A percentile compares a stretch with the other conserved stretches of the same genome.
These are phyloP conservation scores for Arthrinium phaeospermum DNA, from an alignment of 2,329 filamentous ascomycete species.

Conservation along the genomic window DNA sequence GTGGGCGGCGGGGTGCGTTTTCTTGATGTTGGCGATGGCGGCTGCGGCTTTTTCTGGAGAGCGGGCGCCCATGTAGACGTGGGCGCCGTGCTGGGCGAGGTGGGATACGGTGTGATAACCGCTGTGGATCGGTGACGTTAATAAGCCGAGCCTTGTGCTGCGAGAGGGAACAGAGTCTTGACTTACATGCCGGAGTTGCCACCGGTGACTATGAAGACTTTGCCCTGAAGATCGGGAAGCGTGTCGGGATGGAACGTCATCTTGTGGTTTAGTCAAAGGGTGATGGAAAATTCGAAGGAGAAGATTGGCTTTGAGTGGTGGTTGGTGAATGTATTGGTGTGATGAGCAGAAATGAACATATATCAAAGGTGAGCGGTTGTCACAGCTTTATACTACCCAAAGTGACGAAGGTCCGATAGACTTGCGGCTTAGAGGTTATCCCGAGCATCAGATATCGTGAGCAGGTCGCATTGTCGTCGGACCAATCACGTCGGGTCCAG, in stretches of 20 bases:
- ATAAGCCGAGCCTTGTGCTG: conserved; percentile 21
- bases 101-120: conserved; percentile 44
- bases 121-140: conserved; percentile 29
- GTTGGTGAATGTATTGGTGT: conserved; percentile 20
- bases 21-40: conserved; percentile 42
- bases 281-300: neutral
- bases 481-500: conserved; percentile 21
- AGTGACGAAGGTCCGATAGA: conserved; percentile 24
- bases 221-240: conserved; percentile 49
- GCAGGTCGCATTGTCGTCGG: conserved; percentile 30
- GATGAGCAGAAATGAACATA: conserved; percentile 31
- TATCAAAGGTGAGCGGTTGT: conserved; percentile 26
- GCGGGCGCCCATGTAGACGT: conserved; percentile 48
- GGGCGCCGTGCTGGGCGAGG: conserved; percentile 44
- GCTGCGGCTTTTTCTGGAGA: conserved; percentile 40
- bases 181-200: conserved; percentile 52
- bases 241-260: conserved; percentile 47
- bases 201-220: conserved; percentile 51
- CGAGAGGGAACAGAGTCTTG: neutral
- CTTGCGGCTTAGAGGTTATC: conserved; percentile 24
- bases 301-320: conserved; percentile 20
- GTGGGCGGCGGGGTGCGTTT: conserved; percentile 37
- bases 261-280: conserved; percentile 25
- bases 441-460: conserved; percentile 32
- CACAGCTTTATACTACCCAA: conserved; percentile 34